phyloP scores from a whole-genome alignment of 2,329 filamentous ascomycete species.

The Botrytis fragariae region DNA sequence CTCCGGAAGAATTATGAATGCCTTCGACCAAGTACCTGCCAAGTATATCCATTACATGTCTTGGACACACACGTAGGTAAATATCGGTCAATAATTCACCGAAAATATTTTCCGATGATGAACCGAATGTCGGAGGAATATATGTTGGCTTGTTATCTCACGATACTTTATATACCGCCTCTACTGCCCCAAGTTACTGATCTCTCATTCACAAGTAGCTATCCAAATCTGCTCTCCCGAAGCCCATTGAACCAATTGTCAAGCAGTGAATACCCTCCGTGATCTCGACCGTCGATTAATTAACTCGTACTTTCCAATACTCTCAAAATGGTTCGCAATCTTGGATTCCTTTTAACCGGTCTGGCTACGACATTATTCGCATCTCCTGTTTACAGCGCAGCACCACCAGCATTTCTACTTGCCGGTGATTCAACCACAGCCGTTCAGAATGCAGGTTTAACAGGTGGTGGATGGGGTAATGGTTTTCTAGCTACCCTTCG shows the following conservation, averaged over 20 bases:
- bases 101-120: background rate
- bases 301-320: background rate
- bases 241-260: background rate
- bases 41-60: background rate
- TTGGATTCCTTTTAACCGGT: background rate
- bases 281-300: background rate
- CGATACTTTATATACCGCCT: background rate
- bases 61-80: background rate
- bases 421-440: constrained; percentile 45
- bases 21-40: background rate
- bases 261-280: background rate
- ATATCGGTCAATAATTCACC: background rate
- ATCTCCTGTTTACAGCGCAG: background rate
- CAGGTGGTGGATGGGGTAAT: constrained; percentile 47
- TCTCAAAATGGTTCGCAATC: constrained; percentile 5
- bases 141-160: background rate
- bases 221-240: background rate
- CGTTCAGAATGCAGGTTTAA: constrained; percentile 12
- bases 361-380: background rate
- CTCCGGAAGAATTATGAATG: background rate
- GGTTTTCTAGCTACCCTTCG: constrained; percentile 49
- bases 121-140: background rate
- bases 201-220: background rate
- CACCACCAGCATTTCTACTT: constrained; percentile 40
- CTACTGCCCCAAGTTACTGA: background rate